Percentiles rank a stretch among this genome's conserved stretches.
These are phyloP conservation scores for Stachybotrys chlorohalonatus DNA, from an alignment of 2,329 filamentous ascomycete species.

Conservation along the genomic window DNA sequence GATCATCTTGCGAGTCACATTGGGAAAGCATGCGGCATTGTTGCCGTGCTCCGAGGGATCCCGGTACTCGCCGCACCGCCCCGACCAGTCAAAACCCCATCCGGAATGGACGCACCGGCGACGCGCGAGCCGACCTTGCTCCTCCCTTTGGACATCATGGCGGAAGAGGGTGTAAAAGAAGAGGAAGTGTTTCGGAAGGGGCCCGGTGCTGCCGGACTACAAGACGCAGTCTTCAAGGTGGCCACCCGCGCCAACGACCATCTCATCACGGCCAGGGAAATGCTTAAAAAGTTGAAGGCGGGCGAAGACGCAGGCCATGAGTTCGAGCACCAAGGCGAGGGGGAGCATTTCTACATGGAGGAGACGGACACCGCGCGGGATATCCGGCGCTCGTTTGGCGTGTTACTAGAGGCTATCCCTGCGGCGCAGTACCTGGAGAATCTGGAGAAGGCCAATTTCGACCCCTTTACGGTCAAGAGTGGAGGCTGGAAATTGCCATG, in stretches of 20 bases:
- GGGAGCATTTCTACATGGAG: slow-evolving; percentile 47
- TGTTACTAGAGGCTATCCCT: slow-evolving; percentile 71
- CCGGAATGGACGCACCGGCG: slow-evolving; percentile 24
- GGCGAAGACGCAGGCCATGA: slow-evolving; percentile 73
- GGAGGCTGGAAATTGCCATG: slow-evolving; percentile 75
- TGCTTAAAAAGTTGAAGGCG: slow-evolving; percentile 71
- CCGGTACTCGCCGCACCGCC: slow-evolving; percentile 75
- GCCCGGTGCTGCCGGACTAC: slow-evolving; percentile 66
- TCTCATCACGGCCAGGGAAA: slow-evolving; percentile 84
- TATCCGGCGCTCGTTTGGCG: slow-evolving; percentile 59
- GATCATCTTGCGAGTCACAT: slow-evolving; percentile 94
- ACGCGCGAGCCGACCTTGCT: slow-evolving; percentile 50
- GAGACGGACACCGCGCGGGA: slow-evolving; percentile 28
- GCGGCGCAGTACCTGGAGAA: slow-evolving; percentile 70
- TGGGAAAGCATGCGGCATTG: slow-evolving; percentile 86
- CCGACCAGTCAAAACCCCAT: slow-evolving; percentile 34
- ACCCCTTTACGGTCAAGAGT: slow-evolving; percentile 60
- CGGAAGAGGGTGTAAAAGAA: slow-evolving; percentile 68
- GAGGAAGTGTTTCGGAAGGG: slow-evolving; percentile 83
- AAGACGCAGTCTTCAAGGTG: slow-evolving; percentile 84
- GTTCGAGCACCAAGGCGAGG: slow-evolving; percentile 79
- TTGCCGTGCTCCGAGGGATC: slow-evolving; percentile 75
- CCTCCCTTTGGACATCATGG: slow-evolving; percentile 84
- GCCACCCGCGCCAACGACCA: slow-evolving; percentile 94
- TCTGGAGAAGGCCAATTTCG: slow-evolving; percentile 75